Percentiles rank a stretch among this genome's conserved stretches.
Evolutionary conservation across 2,329 filamentous ascomycete genomes (phyloP).

Genomic region (Annulohypoxylon truncatum): DNA sequence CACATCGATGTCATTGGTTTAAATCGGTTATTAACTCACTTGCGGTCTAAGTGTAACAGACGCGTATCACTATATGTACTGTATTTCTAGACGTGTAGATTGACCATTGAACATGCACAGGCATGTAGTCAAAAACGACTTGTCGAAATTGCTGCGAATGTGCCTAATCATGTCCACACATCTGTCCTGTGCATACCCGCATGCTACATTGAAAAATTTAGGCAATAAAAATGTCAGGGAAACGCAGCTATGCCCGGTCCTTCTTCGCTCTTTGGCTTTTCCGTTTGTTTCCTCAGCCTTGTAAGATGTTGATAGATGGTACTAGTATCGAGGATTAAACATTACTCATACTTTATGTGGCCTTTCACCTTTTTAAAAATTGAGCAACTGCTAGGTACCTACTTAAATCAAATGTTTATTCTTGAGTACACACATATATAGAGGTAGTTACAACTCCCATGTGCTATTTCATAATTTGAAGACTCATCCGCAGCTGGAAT

Average conservation of each 20-base stretch:
- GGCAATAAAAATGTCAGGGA: slow-evolving; percentile 10
- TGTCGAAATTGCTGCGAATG: slow-evolving; percentile 15
- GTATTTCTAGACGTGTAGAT: slow-evolving; percentile 13
- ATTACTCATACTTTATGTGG: not conserved
- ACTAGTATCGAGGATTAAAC: not conserved
- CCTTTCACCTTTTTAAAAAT: not conserved
- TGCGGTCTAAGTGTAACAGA: slow-evolving; percentile 25
- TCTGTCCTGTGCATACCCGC: slow-evolving; percentile 33
- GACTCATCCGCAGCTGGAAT: not conserved
- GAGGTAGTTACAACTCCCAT: too few relatives aligned
- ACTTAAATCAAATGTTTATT: too few relatives aligned
- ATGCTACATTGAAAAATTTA: slow-evolving; percentile 11
- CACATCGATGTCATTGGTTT: slow-evolving; percentile 18
- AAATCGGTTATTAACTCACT: slow-evolving; percentile 4
- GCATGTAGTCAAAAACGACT: slow-evolving; percentile 12
- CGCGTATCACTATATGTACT: slow-evolving; percentile 5
- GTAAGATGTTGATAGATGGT: not conserved
- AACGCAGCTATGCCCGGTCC: slow-evolving; percentile 10
- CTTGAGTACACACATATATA: too few relatives aligned
- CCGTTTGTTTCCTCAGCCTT: not conserved
- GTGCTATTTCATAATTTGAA: not conserved
- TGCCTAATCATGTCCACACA: slow-evolving; percentile 35
- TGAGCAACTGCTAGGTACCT: not conserved
- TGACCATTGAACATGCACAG: not conserved
- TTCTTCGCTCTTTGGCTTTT: not conserved